A percentile compares a stretch with the other conserved stretches of the same genome.
Evolutionary conservation across 1,284 basidiomycete genomes (phyloP).

Genomic region (Microbotryomycetes sp.): DNA sequence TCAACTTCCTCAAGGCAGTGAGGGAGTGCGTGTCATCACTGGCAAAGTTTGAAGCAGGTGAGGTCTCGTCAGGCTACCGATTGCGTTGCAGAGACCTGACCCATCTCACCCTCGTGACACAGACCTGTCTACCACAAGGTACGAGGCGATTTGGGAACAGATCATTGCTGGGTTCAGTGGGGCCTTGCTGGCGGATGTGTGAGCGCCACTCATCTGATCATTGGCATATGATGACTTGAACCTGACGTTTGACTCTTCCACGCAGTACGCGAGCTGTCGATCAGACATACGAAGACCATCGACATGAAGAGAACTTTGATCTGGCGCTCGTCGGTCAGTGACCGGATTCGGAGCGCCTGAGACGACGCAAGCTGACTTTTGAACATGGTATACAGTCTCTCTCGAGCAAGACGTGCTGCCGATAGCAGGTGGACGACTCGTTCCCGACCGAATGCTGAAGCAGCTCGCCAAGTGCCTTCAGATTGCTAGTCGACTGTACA

Average conservation of each 20-base stretch:
- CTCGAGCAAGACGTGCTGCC: slow-evolving; percentile 74
- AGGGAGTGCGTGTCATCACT: slow-evolving; percentile 14
- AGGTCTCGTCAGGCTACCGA: neutral
- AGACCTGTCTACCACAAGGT: slow-evolving; percentile 56
- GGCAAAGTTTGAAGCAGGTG: neutral
- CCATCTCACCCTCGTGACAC: neutral
- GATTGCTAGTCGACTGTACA: slow-evolving; percentile 66
- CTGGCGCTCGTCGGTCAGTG: slow-evolving; percentile 58
- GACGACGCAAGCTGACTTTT: slow-evolving; percentile 10
- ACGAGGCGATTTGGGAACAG: slow-evolving; percentile 76
- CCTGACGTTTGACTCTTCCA: slow-evolving; percentile 5
- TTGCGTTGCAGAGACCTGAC: neutral
- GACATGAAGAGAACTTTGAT: slow-evolving; percentile 81
- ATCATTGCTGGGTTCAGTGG: slow-evolving; percentile 76
- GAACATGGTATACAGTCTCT: slow-evolving; percentile 43
- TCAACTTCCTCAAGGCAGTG: slow-evolving; percentile 39
- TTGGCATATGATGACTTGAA: too few relatives aligned
- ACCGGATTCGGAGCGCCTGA: neutral
- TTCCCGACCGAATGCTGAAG: slow-evolving; percentile 66
- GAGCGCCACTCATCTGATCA: too few relatives aligned
- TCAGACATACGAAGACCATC: slow-evolving; percentile 58
- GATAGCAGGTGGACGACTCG: slow-evolving; percentile 58
- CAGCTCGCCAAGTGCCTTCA: slow-evolving; percentile 67
- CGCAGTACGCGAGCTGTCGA: slow-evolving; percentile 46
- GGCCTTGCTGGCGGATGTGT: slow-evolving; percentile 79